phyloP scores from a whole-genome alignment of 2,329 filamentous ascomycete species.

The Exutisphaerella laricina region DNA sequence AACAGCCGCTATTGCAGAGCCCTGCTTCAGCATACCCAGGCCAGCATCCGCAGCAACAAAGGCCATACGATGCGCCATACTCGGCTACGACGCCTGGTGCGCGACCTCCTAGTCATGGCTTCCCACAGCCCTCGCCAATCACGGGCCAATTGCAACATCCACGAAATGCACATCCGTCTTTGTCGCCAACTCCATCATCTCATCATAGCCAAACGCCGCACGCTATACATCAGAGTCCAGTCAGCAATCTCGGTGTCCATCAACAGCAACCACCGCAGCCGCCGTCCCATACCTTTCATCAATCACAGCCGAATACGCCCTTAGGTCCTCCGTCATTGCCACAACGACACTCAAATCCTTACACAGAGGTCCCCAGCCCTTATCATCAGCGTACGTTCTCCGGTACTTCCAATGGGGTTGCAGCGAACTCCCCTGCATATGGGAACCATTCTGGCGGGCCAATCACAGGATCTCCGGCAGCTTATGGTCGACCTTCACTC shows the following conservation, averaged over 20 bases:
- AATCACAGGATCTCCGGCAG: constrained; percentile 37
- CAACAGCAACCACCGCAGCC: constrained; percentile 26
- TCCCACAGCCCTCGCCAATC: constrained; percentile 25
- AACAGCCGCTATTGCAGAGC: constrained; percentile 26
- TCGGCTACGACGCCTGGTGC: constrained; percentile 26
- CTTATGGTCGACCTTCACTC: constrained; percentile 23
- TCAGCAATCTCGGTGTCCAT: constrained; percentile 20
- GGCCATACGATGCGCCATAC: constrained; percentile 19
- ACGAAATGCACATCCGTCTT: constrained; percentile 19
- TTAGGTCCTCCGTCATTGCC: constrained; percentile 41
- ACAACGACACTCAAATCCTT: constrained; percentile 24
- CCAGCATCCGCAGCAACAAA: constrained; percentile 19
- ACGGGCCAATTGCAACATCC: constrained; percentile 17
- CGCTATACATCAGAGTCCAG: constrained; percentile 29
- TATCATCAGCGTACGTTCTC: constrained; percentile 31
- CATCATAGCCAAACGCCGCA: constrained; percentile 31
- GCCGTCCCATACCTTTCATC: constrained; percentile 34
- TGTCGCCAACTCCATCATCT: constrained; percentile 32
- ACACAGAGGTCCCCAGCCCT: constrained; percentile 28
- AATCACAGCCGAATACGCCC: constrained; percentile 46
- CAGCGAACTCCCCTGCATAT: constrained; percentile 28
- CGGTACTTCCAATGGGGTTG: constrained; percentile 27
- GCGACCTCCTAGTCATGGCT: constrained; percentile 23
- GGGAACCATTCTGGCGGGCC: constrained; percentile 33
- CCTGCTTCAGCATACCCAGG: constrained; percentile 23